Evolutionary conservation across 768 basidiomycete species (phyloP).

Genomic region (Neoboletus brunneissimus): DNA sequence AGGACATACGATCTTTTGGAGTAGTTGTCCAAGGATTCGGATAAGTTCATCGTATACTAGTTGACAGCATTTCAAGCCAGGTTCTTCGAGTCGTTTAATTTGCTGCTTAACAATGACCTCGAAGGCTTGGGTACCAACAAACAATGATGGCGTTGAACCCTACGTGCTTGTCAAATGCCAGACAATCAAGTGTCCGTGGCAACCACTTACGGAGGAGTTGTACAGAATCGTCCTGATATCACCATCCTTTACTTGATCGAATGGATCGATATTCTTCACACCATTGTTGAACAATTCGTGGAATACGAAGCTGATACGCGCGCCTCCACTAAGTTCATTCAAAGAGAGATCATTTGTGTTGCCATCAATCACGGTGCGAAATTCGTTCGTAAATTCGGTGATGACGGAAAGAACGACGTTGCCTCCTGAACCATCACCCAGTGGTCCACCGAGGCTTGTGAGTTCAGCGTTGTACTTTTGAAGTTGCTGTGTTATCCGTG

Average conservation of each 20-base stretch:
- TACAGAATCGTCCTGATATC: conserved; percentile 95
- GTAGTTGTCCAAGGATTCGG: conserved; percentile 87
- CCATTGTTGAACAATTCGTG: conserved; percentile 98
- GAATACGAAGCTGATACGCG: conserved; percentile 98
- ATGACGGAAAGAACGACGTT: conserved; percentile 96
- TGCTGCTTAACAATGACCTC: conserved; percentile 99
- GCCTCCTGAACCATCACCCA: conserved; percentile 82
- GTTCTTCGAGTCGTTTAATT: conserved; percentile 95
- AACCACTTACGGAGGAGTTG: conserved; percentile 83
- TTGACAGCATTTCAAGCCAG: conserved; percentile 88
- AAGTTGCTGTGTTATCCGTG: conserved; percentile 86
- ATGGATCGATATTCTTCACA: conserved; percentile 93
- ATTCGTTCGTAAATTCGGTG: conserved; percentile 96
- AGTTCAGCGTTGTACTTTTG: conserved; percentile 88
- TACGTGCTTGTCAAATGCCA: conserved; percentile 28
- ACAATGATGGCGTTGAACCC: conserved; percentile 95
- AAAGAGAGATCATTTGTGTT: conserved; percentile 92
- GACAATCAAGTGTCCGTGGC: not conserved
- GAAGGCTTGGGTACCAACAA: conserved; percentile 96
- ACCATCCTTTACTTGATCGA: conserved; percentile 98
- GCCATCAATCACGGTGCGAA: conserved; percentile 95
- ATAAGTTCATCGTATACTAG: conserved; percentile 97
- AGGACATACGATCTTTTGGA: conserved; percentile 80
- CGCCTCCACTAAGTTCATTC: conserved; percentile 98
- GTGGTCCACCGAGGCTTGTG: conserved; percentile 75